These are phyloP conservation scores for Nannizzia gypsea DNA, from an alignment of 2,329 filamentous ascomycete genomes.

Conservation along the genomic window DNA sequence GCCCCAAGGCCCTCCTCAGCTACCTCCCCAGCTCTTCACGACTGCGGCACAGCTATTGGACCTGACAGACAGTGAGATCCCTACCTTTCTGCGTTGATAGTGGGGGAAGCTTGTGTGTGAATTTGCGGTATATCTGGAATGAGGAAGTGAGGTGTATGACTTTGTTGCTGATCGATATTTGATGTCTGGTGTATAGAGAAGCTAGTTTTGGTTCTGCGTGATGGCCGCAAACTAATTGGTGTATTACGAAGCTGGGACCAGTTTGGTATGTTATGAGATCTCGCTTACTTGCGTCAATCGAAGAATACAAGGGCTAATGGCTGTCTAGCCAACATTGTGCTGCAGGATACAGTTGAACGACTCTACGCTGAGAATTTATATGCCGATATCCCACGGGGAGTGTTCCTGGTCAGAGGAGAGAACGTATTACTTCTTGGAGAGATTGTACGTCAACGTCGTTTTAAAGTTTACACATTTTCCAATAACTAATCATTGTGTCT, in stretches of 20 bases:
- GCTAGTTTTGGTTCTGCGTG: constrained; percentile 77
- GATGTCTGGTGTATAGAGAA: constrained; percentile 54
- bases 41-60: constrained; percentile 92
- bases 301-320: not conserved
- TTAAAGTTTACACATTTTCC: not conserved
- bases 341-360: constrained; percentile 84
- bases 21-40: constrained; percentile 87
- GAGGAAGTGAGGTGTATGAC: not conserved
- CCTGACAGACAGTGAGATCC: constrained; percentile 73
- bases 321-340: constrained; percentile 70
- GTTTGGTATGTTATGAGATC: constrained; percentile 57
- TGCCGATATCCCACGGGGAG: constrained; percentile 71
- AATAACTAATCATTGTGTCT: not conserved
- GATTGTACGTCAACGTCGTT: constrained; percentile 45
- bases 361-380: constrained; percentile 66
- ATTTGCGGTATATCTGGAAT: not conserved
- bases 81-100: not conserved
- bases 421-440: constrained; percentile 94
- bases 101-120: not conserved
- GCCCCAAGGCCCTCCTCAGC: constrained; percentile 31
- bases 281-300: not conserved
- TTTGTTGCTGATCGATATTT: not conserved
- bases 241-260: constrained; percentile 95
- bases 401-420: constrained; percentile 88
- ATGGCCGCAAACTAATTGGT: constrained; percentile 87